Evolutionary conservation across 2,329 filamentous ascomycete genomes (phyloP).

Genomic region (Colletotrichum nymphaeae): DNA sequence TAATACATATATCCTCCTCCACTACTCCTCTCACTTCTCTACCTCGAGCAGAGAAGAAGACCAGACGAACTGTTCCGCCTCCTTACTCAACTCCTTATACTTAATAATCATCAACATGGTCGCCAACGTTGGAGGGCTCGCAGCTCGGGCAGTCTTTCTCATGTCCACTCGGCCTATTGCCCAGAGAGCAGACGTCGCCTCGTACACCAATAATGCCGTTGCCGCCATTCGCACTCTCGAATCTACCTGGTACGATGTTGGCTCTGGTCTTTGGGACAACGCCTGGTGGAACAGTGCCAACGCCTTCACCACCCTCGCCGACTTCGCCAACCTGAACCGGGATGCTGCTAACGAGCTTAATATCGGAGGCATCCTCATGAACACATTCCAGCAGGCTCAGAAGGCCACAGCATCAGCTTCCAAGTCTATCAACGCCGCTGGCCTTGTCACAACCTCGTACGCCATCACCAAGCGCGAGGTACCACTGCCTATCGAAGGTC

Average conservation of each 20-base stretch:
- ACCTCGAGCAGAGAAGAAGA: constrained; percentile 1
- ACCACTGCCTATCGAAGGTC: constrained; percentile 43
- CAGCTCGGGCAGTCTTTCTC: constrained; percentile 34
- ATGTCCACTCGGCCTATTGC: constrained; percentile 33
- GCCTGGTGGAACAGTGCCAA: constrained; percentile 83
- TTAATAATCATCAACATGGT: constrained; percentile 33
- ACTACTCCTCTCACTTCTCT: neutral
- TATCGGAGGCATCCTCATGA: constrained; percentile 53
- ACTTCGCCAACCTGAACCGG: constrained; percentile 56
- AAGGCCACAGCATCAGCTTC: constrained; percentile 47
- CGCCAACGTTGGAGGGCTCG: constrained; percentile 33
- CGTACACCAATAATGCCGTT: constrained; percentile 48
- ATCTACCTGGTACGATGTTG: constrained; percentile 66
- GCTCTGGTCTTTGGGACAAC: constrained; percentile 71
- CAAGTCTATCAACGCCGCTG: constrained; percentile 51
- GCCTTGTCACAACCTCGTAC: constrained; percentile 53
- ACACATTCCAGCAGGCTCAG: constrained; percentile 60
- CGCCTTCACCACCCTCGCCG: constrained; percentile 70
- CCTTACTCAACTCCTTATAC: constrained; percentile 8
- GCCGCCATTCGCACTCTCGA: constrained; percentile 60
- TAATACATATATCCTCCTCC: constrained; percentile 30
- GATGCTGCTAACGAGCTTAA: constrained; percentile 49
- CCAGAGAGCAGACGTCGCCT: constrained; percentile 22
- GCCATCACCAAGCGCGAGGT: constrained; percentile 42
- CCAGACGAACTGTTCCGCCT: neutral